Percentiles rank a stretch among this genome's conserved stretches.
These are phyloP conservation scores for Fusarium praegraminearum DNA, from an alignment of 2,329 filamentous ascomycete genomes.

Conservation along the genomic window DNA sequence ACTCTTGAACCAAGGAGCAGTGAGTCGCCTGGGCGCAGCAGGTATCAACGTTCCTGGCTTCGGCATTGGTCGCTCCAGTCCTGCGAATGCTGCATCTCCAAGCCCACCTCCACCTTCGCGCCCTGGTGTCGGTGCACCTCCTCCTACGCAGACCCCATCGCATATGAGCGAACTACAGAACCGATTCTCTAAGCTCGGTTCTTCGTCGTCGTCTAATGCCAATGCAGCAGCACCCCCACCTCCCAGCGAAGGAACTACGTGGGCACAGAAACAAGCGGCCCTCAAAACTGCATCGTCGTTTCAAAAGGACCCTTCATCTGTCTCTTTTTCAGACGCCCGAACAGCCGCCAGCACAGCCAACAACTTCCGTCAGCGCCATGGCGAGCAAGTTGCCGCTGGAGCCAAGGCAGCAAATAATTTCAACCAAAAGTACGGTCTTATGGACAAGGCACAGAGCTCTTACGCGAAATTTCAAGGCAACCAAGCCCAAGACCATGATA, in stretches of 20 bases:
- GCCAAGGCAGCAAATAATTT: conserved; percentile 67
- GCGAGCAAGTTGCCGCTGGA: conserved; percentile 74
- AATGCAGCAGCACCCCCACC: conserved; percentile 42
- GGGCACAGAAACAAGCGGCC: conserved; percentile 73
- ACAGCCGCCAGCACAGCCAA: conserved; percentile 71
- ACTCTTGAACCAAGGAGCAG: conserved; percentile 66
- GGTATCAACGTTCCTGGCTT: conserved; percentile 84
- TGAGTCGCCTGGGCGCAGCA: conserved; percentile 75
- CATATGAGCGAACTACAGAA: conserved; percentile 76
- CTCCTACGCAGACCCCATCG: conserved; percentile 41
- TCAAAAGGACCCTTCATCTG: conserved; percentile 70
- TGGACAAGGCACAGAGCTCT: conserved; percentile 53
- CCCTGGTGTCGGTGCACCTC: conserved; percentile 37
- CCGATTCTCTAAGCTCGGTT: conserved; percentile 69
- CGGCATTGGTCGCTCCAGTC: conserved; percentile 69
- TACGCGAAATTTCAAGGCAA: conserved; percentile 37
- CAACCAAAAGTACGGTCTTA: conserved; percentile 71
- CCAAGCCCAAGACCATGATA: conserved; percentile 35
- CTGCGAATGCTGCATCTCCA: conserved; percentile 47
- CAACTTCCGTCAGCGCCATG: conserved; percentile 77
- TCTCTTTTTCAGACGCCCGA: conserved; percentile 69
- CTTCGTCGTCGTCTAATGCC: conserved; percentile 48
- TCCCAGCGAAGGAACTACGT: conserved; percentile 67
- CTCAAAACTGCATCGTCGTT: conserved; percentile 70
- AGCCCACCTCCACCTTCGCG: conserved; percentile 47